Percentiles rank a stretch among this genome's conserved stretches.
phyloP scores from a whole-genome alignment of 306 rosid genomes.

The Lablab purpureus region DNA sequence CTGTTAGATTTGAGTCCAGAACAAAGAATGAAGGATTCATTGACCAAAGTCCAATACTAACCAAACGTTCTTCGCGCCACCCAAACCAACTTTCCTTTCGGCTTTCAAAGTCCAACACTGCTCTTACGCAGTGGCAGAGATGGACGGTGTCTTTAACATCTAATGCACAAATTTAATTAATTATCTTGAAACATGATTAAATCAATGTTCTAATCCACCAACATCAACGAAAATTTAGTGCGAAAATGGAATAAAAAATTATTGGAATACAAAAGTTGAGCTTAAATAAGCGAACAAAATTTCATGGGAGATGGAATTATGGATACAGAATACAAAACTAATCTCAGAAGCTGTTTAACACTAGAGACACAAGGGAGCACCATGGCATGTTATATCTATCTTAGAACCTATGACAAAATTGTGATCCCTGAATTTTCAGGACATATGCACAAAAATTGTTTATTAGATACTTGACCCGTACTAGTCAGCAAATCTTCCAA shows the following conservation, averaged over 20 bases:
- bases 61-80: conserved; percentile 30
- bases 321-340: neutral
- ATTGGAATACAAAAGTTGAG: neutral
- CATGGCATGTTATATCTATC: neutral
- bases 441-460: neutral
- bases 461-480: neutral
- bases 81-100: conserved; percentile 38
- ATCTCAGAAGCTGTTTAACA: neutral
- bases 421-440: conserved; percentile 28
- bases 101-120: conserved; percentile 16
- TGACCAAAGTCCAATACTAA: conserved; percentile 14
- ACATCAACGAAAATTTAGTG: neutral
- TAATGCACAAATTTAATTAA: neutral
- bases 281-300: neutral
- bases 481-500: conserved; percentile 56
- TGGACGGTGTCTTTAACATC: neutral
- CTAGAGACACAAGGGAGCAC: neutral
- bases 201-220: conserved; percentile 12
- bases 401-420: conserved; percentile 42
- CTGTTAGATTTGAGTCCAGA: conserved; percentile 42
- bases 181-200: neutral
- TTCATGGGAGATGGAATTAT: neutral
- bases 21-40: conserved; percentile 38
- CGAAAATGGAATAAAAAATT: neutral
- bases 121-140: neutral